phyloP scores from a whole-genome alignment of 495 filamentous ascomycete species.

The Clohesyomyces aquaticus region DNA sequence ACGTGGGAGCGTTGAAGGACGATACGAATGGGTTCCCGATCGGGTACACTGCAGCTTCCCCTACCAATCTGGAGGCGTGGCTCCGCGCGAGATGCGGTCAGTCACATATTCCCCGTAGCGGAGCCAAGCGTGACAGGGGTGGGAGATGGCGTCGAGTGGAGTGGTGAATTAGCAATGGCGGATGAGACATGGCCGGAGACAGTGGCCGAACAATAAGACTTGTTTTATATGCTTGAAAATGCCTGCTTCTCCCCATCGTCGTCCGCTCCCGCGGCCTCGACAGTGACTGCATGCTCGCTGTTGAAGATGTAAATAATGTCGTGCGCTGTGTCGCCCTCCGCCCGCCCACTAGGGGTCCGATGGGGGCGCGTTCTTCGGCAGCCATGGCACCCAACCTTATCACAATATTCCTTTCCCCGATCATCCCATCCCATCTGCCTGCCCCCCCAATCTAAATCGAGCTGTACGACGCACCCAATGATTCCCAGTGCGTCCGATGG shows the following conservation, averaged over 20 bases:
- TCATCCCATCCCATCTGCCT: constrained; percentile 27
- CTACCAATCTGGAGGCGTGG: constrained; percentile 23
- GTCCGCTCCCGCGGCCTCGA: too few species aligned
- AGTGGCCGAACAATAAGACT: not conserved
- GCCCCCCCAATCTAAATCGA: constrained; percentile 39
- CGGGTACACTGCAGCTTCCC: constrained; percentile 11
- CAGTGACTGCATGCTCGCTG: not conserved
- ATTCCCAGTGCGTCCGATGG: constrained; percentile 35
- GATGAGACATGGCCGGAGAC: not conserved
- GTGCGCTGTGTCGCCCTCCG: not conserved
- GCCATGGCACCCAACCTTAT: constrained; percentile 22
- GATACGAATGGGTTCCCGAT: not conserved
- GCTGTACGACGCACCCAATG: constrained; percentile 39
- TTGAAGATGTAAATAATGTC: not conserved
- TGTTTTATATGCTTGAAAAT: not conserved
- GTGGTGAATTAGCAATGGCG: not conserved
- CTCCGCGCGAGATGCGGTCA: constrained; percentile 9
- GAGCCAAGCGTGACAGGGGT: constrained; percentile 35
- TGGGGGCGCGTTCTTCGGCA: not conserved
- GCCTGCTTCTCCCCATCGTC: not conserved
- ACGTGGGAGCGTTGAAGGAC: not conserved
- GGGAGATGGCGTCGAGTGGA: constrained; percentile 12
- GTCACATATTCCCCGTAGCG: constrained; percentile 31
- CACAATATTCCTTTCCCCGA: constrained; percentile 34
- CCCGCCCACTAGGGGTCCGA: too few species aligned